phyloP scores from a whole-genome alignment of 345 rosid species.

The Arabis hirsuta region DNA sequence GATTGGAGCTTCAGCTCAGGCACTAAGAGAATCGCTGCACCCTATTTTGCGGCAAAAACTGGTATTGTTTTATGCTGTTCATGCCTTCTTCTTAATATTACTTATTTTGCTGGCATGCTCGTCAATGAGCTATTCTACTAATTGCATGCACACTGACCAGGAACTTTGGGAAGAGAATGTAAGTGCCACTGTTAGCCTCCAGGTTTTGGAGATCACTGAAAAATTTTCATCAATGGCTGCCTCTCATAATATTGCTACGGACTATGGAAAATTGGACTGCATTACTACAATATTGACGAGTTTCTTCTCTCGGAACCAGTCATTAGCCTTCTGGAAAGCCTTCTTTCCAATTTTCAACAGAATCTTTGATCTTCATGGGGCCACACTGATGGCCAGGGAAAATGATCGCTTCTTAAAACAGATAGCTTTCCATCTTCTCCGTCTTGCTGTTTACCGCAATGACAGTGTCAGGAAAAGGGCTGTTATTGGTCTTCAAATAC shows the following conservation, averaged over 20 bases:
- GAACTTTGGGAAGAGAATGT: conserved; percentile 99
- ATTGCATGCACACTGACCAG: conserved; percentile 54
- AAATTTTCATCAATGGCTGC: conserved; percentile 90
- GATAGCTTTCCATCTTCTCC: conserved; percentile 95
- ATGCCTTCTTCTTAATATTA: conserved; percentile 23
- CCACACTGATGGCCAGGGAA: conserved; percentile 96
- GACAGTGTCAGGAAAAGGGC: conserved; percentile 94
- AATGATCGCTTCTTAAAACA: conserved; percentile 98
- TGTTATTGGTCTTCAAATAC: conserved; percentile 91
- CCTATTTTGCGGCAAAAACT: conserved; percentile 94
- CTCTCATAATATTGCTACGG: conserved; percentile 90
- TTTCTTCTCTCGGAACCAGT: conserved; percentile 93
- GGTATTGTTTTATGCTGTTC: conserved; percentile 50
- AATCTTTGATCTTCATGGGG: conserved; percentile 92
- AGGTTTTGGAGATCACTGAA: conserved; percentile 91
- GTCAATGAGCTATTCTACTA: conserved; percentile 19
- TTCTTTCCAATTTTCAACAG: conserved; percentile 78
- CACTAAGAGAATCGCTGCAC: conserved; percentile 93
- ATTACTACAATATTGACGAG: conserved; percentile 82
- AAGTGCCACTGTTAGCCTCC: conserved; percentile 96
- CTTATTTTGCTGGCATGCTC: conserved; percentile 22
- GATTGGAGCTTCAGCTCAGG: conserved; percentile 99
- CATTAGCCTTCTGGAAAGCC: conserved; percentile 87
- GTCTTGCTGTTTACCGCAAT: conserved; percentile 94
- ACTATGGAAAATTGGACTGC: conserved; percentile 96